Base-by-base conservation (phyloP, 371 early-diverging fungal species). In the Actinomortierella ambigua region DNA sequence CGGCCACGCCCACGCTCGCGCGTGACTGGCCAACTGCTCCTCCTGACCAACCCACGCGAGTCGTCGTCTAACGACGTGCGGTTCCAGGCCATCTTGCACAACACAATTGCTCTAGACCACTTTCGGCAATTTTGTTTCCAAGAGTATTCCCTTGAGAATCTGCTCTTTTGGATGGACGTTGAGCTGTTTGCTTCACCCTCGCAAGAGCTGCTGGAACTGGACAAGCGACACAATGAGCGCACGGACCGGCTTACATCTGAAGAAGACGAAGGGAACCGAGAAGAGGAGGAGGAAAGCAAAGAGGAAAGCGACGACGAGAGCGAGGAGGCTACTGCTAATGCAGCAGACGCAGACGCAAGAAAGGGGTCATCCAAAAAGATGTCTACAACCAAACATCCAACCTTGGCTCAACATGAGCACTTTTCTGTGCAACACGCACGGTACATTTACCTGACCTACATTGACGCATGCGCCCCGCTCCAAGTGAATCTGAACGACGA, bases 111-210 rank as follows among this genome's bases (percentile, higher is more conserved):
- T 0, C 29, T 87, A 22, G 73, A 81, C 41, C 81, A 66, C 47
- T 85, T 87, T 49, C 76, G 73, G 15, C 80, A 83, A 63, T 85
- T 85, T 53, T 82, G 85, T 63, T 58, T 83, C 49, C 77, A 77
- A 50, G 85, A 87, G 58, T 84, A 80, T 58, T 77, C 80, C 1
- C 77, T 85, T 46, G 88, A 87, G 59, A 82, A 81, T 47, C 58
- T 84, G 1, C 61, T 86, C 22, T 88, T 88, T 63, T 88, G 83
- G 84, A 51, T 88, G 59, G 85, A 86, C 28, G 81, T 82, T 7
- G 86, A 88, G 57, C 50, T 82, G 13, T 86, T 81, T 69, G 78
- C 65, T 18, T 75, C 63, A 40, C 63, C 53, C 3, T 56, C 50
- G 15, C 4, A 9, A 20, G 66, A 58, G n/a, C 22, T 61, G n/a